Evolutionary conservation across 106 monocot species (phyloP), one percentile per base, ranked within the genome.

Genomic region (Ottelia alismoides): DNA sequence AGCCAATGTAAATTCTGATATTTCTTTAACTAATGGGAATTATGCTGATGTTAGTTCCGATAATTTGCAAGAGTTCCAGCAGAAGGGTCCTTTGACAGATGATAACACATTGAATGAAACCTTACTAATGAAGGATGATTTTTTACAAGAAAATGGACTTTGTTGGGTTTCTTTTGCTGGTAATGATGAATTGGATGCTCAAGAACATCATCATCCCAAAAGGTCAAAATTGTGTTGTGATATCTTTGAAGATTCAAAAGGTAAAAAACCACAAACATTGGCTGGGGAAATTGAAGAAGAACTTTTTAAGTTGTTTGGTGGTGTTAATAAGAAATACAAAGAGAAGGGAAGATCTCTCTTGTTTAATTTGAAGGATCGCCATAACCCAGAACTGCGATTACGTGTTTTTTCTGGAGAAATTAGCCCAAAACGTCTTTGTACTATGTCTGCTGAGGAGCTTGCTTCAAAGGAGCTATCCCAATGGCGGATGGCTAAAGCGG

Each of bases 261-360:
- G 2, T 31, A 17, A 17, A 66, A 66, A 51, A 31, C 65, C 62
- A 40, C 66, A 77, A 61, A 56, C 1, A 51, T 72, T 92, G 58
- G 73, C 92, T n/a, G 55, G 49, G 31, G 58, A 64, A 70, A 87
- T 92, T 70, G 92, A 92, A 77, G 76, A 70, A 28, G 92, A 92
- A 53, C 66, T 92, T 9, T 92, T 92, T 58, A 79, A 56, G 44
- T 70, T 87, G 31, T 83, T 76, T 62, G 82, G 74, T 25, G 87
- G 87, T 63, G 92, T 92, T 53, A 92, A 87, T 66, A 92, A 92
- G 70, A 92, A 92, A 65, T 92, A 92, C 56, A 92, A 80, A 43
- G 92, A 92, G 66, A 87, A 77, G 60, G 92, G 72, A 35, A 82
- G 92, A 27, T 92, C 92, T 57, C 71, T 92, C 11, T 69, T 87